phyloP scores from a whole-genome alignment of 768 basidiomycete species.

The Mrakia frigida region DNA sequence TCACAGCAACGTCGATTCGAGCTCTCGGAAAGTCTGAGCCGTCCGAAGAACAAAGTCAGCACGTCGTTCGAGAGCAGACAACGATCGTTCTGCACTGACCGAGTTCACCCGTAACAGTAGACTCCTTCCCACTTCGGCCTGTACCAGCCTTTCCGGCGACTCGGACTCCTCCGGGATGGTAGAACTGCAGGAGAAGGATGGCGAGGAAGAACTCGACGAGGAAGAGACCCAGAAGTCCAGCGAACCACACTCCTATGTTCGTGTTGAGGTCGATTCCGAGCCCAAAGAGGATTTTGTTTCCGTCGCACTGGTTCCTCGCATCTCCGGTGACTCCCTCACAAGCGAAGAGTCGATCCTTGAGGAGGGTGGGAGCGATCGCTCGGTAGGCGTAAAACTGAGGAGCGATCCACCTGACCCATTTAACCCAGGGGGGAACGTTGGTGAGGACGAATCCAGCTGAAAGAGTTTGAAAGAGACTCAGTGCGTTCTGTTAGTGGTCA shows the following conservation, averaged over 20 bases:
- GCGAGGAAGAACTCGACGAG: slow-evolving; percentile 3
- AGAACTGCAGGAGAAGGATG: slow-evolving; percentile 24
- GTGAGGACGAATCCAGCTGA: slow-evolving; percentile 32
- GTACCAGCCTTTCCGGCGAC: slow-evolving; percentile 38
- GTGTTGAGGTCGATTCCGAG: slow-evolving; percentile 39
- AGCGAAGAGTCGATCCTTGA: slow-evolving; percentile 44
- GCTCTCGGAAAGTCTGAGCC: slow-evolving; percentile 39
- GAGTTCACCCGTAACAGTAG: slow-evolving; percentile 38
- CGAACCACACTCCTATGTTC: slow-evolving; percentile 27
- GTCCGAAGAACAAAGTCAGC: too few species aligned
- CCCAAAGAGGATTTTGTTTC: slow-evolving; percentile 46
- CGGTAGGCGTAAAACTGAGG: slow-evolving; percentile 48
- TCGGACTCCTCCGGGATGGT: slow-evolving; percentile 45
- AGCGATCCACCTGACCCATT: slow-evolving; percentile 47
- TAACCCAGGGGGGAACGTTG: slow-evolving; percentile 42
- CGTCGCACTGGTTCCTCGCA: slow-evolving; percentile 41
- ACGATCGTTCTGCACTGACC: too few species aligned
- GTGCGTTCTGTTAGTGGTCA: slow-evolving; percentile 18
- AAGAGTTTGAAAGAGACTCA: slow-evolving; percentile 28
- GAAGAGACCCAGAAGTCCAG: slow-evolving; percentile 19
- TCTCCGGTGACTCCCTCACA: slow-evolving; percentile 42
- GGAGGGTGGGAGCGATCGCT: slow-evolving; percentile 46
- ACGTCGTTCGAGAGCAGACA: too few species aligned
- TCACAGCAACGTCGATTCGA: slow-evolving; percentile 43
- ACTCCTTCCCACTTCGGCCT: slow-evolving; percentile 25